These are phyloP conservation scores for Astrothelium macrocarpum DNA, from an alignment of 495 filamentous ascomycete species.

Conservation along the genomic window DNA sequence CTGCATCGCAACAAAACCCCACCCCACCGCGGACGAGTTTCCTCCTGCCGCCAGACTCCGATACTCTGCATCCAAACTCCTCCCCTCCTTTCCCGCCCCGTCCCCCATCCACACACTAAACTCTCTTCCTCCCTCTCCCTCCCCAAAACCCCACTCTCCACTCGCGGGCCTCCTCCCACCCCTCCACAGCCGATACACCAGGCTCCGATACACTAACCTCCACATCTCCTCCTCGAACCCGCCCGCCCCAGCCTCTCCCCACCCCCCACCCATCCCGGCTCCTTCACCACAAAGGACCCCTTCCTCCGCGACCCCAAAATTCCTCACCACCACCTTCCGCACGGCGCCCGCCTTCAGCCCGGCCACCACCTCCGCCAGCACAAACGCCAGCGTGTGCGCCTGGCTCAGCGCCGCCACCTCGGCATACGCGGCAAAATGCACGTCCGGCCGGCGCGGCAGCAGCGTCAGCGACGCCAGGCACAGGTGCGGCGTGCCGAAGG, in stretches of 20 bases:
- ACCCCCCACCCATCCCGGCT: background rate
- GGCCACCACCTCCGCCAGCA: conserved; percentile 20
- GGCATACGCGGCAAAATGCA: conserved; percentile 9
- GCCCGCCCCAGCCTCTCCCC: background rate
- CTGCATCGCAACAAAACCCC: background rate
- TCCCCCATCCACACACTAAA: conserved; percentile 1
- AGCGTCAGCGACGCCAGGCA: conserved; percentile 17
- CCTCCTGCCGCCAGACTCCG: background rate
- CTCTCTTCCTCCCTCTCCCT: conserved; percentile 26
- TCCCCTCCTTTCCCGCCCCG: background rate
- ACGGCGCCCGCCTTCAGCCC: conserved; percentile 11
- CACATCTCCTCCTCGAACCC: conserved; percentile 17
- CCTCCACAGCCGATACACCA: conserved; percentile 18
- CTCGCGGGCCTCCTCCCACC: background rate
- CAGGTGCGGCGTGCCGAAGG: conserved; percentile 16
- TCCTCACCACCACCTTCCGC: conserved; percentile 15
- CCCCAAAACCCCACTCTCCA: conserved; percentile 21
- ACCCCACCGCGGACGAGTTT: background rate
- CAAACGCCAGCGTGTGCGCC: conserved; percentile 20
- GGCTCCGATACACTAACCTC: conserved; percentile 15
- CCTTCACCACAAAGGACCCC: no score
- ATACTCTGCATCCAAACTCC: background rate
- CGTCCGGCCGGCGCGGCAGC: conserved; percentile 14
- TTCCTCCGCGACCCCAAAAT: no score
- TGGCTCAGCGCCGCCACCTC: conserved; percentile 21